Evolutionary conservation across 1,139 yeast genomes (phyloP).

Genomic region (Scheffersomyces segobiensis): DNA sequence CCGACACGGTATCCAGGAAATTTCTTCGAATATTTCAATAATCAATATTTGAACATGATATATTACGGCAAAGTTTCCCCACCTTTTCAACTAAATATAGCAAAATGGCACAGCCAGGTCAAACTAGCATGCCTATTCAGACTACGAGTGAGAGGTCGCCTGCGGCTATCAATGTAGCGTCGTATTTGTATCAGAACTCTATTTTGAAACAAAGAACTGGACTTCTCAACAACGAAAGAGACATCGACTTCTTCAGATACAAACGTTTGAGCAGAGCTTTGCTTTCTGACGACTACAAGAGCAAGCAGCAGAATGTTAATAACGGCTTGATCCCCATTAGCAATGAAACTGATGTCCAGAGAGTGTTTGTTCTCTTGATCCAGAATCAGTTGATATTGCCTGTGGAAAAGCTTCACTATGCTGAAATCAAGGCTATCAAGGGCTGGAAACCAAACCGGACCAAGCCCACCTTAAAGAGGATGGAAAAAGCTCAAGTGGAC

Average conservation of each 20-base stretch:
- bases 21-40: neutral
- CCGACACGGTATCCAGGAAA: neutral
- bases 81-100: neutral
- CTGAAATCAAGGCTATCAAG: conserved; percentile 64
- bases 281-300: conserved; percentile 67
- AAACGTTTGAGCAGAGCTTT: conserved; percentile 83
- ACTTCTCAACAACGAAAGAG: conserved; percentile 62
- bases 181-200: conserved; percentile 63
- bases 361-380: conserved; percentile 66
- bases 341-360: conserved; percentile 57
- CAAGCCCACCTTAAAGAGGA: conserved; percentile 68
- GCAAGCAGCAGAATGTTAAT: conserved; percentile 53
- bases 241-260: conserved; percentile 78
- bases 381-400: conserved; percentile 77
- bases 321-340: conserved; percentile 58
- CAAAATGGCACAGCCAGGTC: conserved; percentile 12
- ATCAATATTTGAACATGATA: no score
- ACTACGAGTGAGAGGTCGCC: conserved; percentile 16
- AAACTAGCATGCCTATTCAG: conserved; percentile 14
- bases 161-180: conserved; percentile 63
- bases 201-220: conserved; percentile 81
- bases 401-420: conserved; percentile 66
- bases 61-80: neutral
- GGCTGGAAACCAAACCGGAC: conserved; percentile 68
- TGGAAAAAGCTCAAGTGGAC: conserved; percentile 66